Base-by-base conservation (phyloP, 2,329 filamentous ascomycete species). In the Xylaria sp. region DNA sequence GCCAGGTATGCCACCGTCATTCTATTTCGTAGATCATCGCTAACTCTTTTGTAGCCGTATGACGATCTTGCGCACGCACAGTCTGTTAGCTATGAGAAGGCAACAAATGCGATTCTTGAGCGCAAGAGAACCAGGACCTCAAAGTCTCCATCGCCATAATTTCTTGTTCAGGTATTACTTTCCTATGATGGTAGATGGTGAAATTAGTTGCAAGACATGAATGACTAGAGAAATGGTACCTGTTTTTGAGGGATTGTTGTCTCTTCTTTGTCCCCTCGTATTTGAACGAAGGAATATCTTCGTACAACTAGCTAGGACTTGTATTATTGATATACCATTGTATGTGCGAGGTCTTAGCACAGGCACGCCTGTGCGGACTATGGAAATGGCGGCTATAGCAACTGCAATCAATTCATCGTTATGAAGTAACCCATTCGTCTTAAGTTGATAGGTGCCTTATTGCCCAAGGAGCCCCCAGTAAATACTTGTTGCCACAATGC, bases 1-100 rank as follows among this genome's bases (percentile, higher is more conserved):
- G 83, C 75, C 70, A 80, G 76, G 81, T 83, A 80, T 67, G 78
- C 74, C n/a, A 3, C 54, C 45, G 24, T 4, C 9, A 6, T 9
- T 50, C 2, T 21, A 14, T 24, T 32, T 53, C 39, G 55, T 68
- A 42, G 53, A 32, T 27, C 27, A 14, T 63, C 60, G 64, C 71
- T 78, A 57, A 77, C 69, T 9, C 45, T 57, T 36, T 64, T 69
- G 24, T 68, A 82, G 76, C 73, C 76, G 3, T 86, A 79, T 72
- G 58, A 73, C 2, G 80, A 82, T 21, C 72, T 78, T 21, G 69
- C 76, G 19, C 72, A 73, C 17, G 73, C 76, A 19, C 72, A 81
- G 5, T 3, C 5, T 2, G 75, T 75, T 8, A 77, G 75, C 19
- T 81, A 81, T 64, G 54, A 64, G 27, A 78, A 80, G 71, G 76